Evolutionary conservation across 2,329 filamentous ascomycete species (phyloP).

Genomic region (Cladosporium colombiae): DNA sequence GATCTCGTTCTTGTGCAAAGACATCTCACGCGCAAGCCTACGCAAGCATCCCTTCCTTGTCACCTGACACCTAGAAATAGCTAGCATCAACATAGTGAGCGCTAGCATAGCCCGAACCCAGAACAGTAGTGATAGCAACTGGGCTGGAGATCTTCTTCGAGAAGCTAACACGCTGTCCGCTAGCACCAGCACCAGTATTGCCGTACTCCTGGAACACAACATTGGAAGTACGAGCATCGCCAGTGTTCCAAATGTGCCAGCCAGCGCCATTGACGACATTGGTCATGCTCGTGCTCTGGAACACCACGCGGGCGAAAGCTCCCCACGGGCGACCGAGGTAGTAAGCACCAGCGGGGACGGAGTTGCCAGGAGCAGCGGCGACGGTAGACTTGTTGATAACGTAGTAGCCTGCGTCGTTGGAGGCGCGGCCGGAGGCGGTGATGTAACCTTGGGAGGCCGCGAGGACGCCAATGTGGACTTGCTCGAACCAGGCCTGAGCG

Average conservation of each 20-base stretch:
- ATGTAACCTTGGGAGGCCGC: slow-evolving; percentile 37
- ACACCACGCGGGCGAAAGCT: slow-evolving; percentile 52
- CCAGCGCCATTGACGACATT: slow-evolving; percentile 61
- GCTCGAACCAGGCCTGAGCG: slow-evolving; percentile 50
- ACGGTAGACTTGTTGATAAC: slow-evolving; percentile 58
- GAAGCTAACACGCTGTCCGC: slow-evolving; percentile 55
- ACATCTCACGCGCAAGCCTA: too few relatives aligned
- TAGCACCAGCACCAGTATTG: slow-evolving; percentile 58
- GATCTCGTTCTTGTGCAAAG: too few relatives aligned
- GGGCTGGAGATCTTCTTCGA: slow-evolving; percentile 43
- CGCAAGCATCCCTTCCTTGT: too few relatives aligned
- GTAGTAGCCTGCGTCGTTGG: slow-evolving; percentile 48
- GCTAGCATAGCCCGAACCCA: slow-evolving; percentile 46
- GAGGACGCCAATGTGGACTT: slow-evolving; percentile 51
- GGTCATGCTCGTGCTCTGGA: slow-evolving; percentile 55
- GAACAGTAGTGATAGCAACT: slow-evolving; percentile 46
- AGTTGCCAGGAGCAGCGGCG: slow-evolving; percentile 43
- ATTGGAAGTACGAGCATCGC: slow-evolving; percentile 50
- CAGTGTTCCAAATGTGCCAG: slow-evolving; percentile 58
- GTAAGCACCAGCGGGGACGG: slow-evolving; percentile 43
- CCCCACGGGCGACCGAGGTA: slow-evolving; percentile 58
- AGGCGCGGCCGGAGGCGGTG: slow-evolving; percentile 46
- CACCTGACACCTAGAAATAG: slow-evolving; percentile 33
- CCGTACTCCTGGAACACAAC: slow-evolving; percentile 61
- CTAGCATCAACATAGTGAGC: slow-evolving; percentile 46